Percentiles rank a stretch among this genome's conserved stretches.
Evolutionary conservation across 805 yeast genomes (phyloP).

Genomic region (Brettanomyces nanus): DNA sequence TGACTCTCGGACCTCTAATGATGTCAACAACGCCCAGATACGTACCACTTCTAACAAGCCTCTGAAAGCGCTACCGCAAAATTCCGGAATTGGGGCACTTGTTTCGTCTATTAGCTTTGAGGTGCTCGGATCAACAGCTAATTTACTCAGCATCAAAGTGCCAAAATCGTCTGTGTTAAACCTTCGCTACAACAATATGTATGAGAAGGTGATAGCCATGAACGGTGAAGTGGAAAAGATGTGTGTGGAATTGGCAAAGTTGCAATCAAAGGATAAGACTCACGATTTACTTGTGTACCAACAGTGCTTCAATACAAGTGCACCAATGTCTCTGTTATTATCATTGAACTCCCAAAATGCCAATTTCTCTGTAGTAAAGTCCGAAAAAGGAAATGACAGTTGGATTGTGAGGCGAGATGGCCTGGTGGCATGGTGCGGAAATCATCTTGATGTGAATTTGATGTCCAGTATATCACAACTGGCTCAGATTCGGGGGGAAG

Average conservation of each 20-base stretch:
- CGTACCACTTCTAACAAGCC: too few species aligned
- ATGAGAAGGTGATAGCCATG: conserved; percentile 34
- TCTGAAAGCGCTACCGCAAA: conserved; percentile 19
- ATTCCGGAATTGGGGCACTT: conserved; percentile 39
- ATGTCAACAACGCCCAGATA: too few species aligned
- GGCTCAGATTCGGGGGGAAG: conserved; percentile 27
- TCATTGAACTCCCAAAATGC: conserved; percentile 28
- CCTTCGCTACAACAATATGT: conserved; percentile 27
- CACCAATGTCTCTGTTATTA: conserved; percentile 26
- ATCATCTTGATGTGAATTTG: conserved; percentile 19
- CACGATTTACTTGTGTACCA: conserved; percentile 23
- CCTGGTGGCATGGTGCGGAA: conserved; percentile 42
- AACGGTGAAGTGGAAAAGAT: conserved; percentile 32
- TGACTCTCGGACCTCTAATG: too few species aligned
- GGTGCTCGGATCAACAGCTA: conserved; percentile 31
- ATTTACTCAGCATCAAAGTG: conserved; percentile 33
- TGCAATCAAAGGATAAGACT: conserved; percentile 6
- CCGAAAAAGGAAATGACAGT: conserved; percentile 11
- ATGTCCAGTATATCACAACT: conserved; percentile 7
- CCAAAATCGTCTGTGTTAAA: conserved; percentile 34
- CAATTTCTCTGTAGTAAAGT: conserved; percentile 28
- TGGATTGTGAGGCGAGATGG: conserved; percentile 33
- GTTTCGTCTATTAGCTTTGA: conserved; percentile 34
- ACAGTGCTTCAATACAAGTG: conserved; percentile 23
- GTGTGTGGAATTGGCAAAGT: conserved; percentile 21